phyloP scores from a whole-genome alignment of 1,284 basidiomycete species.

The Boletellus deceptivus region DNA sequence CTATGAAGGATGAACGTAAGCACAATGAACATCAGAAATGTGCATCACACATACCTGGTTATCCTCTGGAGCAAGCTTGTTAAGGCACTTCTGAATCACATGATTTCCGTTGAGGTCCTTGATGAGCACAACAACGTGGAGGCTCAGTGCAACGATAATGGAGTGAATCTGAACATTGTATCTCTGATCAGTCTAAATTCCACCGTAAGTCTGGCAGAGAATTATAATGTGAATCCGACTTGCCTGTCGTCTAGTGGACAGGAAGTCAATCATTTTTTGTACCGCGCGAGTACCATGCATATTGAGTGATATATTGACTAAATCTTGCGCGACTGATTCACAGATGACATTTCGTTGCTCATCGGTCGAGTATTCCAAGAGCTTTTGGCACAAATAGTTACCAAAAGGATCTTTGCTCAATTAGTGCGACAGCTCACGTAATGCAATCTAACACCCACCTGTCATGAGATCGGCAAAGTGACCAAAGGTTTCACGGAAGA shows the following conservation, averaged over 20 bases:
- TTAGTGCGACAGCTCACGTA: slow-evolving; percentile 7
- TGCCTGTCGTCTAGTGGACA: slow-evolving; percentile 92
- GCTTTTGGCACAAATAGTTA: slow-evolving; percentile 98
- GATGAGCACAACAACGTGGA: slow-evolving; percentile 98
- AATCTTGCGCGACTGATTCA: slow-evolving; percentile 94
- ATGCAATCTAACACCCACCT: slow-evolving; percentile 44
- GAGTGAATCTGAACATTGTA: slow-evolving; percentile 92
- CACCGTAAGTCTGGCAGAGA: slow-evolving; percentile 43
- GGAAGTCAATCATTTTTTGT: slow-evolving; percentile 99
- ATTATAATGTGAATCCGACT: slow-evolving; percentile 39
- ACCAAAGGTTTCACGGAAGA: slow-evolving; percentile 97
- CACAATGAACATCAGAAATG: not conserved
- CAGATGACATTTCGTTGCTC: slow-evolving; percentile 97
- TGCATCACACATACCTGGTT: slow-evolving; percentile 71
- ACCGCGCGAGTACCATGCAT: slow-evolving; percentile 99
- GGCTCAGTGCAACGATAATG: slow-evolving; percentile 93
- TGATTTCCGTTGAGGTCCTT: slow-evolving; percentile 99
- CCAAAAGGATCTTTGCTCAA: slow-evolving; percentile 87
- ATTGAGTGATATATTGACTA: slow-evolving; percentile 98
- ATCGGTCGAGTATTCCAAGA: slow-evolving; percentile 96
- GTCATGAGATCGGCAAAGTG: slow-evolving; percentile 99
- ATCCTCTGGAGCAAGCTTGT: slow-evolving; percentile 96
- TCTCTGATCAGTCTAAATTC: slow-evolving; percentile 69
- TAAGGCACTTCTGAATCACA: slow-evolving; percentile 99
- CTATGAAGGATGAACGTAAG: slow-evolving; percentile 37